A percentile compares a stretch with the other conserved stretches of the same genome.
phyloP scores from a whole-genome alignment of 2,329 filamentous ascomycete species.

The Hypoxylon sp. region DNA sequence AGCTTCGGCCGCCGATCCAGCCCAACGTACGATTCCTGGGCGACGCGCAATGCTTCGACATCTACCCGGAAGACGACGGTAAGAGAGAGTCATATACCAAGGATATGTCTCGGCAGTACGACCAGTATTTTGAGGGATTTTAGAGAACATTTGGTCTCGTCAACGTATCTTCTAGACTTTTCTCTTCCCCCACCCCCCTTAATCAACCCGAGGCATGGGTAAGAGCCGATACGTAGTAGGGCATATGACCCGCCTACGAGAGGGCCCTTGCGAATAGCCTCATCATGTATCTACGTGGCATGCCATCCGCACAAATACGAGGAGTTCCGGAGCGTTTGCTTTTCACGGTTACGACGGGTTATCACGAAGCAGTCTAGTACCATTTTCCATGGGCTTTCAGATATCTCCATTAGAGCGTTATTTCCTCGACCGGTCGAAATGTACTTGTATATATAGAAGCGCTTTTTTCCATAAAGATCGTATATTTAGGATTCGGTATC shows the following conservation, averaged over 20 bases:
- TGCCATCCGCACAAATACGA: conserved; percentile 10
- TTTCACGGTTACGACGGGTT: conserved; percentile 22
- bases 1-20: conserved; percentile 73
- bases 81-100: conserved; percentile 71
- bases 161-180: conserved; percentile 7
- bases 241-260: conserved; percentile 4
- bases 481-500: neutral
- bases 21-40: conserved; percentile 76
- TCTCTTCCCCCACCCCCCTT: neutral
- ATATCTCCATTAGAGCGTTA: neutral
- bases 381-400: conserved; percentile 3
- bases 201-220: conserved; percentile 8
- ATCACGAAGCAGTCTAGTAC: conserved; percentile 12
- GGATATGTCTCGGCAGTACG: conserved; percentile 73
- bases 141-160: conserved; percentile 46
- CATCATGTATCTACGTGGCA: conserved; percentile 21
- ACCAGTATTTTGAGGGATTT: conserved; percentile 75
- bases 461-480: neutral
- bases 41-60: conserved; percentile 82
- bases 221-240: neutral
- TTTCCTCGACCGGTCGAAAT: neutral
- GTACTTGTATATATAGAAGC: neutral
- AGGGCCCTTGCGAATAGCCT: neutral
- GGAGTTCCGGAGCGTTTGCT: conserved; percentile 22
- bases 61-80: conserved; percentile 79